phyloP scores from a whole-genome alignment of 1,284 basidiomycete species.

The Apiotrichum akiyoshidainum region DNA sequence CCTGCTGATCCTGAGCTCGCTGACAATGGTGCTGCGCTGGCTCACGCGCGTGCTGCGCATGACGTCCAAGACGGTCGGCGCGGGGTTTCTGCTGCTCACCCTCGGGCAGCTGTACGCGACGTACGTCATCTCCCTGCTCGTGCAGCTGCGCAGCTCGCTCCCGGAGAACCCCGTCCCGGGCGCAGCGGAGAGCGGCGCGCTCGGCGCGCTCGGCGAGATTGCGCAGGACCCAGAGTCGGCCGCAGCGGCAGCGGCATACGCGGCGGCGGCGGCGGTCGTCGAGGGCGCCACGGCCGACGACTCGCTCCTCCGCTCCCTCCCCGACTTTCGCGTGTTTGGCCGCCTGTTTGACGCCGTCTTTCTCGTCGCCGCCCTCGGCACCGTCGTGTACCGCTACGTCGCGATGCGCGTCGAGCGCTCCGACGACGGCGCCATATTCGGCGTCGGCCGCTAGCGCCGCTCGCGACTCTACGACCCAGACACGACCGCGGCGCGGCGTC shows the following conservation, averaged over 20 bases:
- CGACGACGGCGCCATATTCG: constrained; percentile 15
- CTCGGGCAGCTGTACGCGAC: constrained; percentile 50
- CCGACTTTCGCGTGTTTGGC: constrained; percentile 50
- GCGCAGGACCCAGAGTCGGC: neutral
- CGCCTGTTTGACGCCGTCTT: constrained; percentile 50
- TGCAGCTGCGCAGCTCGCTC: constrained; percentile 48
- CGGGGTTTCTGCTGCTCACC: constrained; percentile 47
- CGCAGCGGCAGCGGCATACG: neutral
- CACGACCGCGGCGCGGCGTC: too few species aligned
- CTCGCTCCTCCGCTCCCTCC: constrained; percentile 43
- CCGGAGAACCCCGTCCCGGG: constrained; percentile 20
- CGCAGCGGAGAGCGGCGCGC: too few species aligned
- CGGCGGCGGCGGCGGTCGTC: neutral
- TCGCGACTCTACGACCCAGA: neutral
- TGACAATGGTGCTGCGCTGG: constrained; percentile 48
- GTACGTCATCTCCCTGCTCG: constrained; percentile 49
- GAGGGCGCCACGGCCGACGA: constrained; percentile 17
- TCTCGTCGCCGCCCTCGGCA: constrained; percentile 40
- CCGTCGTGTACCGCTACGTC: constrained; percentile 40
- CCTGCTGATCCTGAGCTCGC: constrained; percentile 42
- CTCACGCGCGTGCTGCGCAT: constrained; percentile 45
- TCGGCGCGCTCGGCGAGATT: too few species aligned
- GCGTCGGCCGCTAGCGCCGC: neutral
- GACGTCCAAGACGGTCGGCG: constrained; percentile 48
- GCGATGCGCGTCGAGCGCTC: constrained; percentile 35